Evolutionary conservation across 2,329 filamentous ascomycete genomes (phyloP), one percentile per base, ranked within the genome.

Genomic region (Apiospora marii): DNA sequence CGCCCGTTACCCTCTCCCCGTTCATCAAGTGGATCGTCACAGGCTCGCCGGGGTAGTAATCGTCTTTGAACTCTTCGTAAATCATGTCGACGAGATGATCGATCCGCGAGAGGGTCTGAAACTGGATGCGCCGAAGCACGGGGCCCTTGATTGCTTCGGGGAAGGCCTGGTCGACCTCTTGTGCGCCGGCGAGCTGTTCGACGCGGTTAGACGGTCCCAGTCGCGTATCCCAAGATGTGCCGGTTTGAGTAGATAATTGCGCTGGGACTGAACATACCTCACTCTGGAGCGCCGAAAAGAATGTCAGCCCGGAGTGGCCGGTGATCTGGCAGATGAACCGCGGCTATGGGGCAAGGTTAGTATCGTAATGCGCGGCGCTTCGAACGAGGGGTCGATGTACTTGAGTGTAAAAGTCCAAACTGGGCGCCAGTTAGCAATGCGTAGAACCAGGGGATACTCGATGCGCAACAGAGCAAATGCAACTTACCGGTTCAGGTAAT

Each of bases 281-380:
- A 84, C 94, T 97, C 82, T 94, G 91, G 43, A 96, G 89, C 37
- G 96, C 96, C 77, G 98, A 94, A 79, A 98, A 98, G 83, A 97
- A 99, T 4, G 91, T 96, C 76, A 98, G 87, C 70, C 93, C 93
- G 43, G 95, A 97, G 82, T 97, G 96, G 71, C 96, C 96, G 16
- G 95, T 98, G 76, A 98, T 97, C 81, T 97, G 94, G 83, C 97
- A 98, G 74, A 97, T 98, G 82, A 98, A 99, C 71, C 93, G 91
- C 80, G 92, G 94, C 92, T 96, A 77, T 61, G 68, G 43, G 22
- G n/a, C 37, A 14, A 13, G 49, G 44, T 69, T 48, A 69, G 67
- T 70, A 34, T 27, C 49, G 48, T 12, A 22, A 70, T 44, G 69
- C 44, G 69, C 37, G 30, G 48, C 34, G 34, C 27, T 37, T 22